phyloP scores from a whole-genome alignment of 2,329 filamentous ascomycete species.

The Teratosphaeria zuluensis region DNA sequence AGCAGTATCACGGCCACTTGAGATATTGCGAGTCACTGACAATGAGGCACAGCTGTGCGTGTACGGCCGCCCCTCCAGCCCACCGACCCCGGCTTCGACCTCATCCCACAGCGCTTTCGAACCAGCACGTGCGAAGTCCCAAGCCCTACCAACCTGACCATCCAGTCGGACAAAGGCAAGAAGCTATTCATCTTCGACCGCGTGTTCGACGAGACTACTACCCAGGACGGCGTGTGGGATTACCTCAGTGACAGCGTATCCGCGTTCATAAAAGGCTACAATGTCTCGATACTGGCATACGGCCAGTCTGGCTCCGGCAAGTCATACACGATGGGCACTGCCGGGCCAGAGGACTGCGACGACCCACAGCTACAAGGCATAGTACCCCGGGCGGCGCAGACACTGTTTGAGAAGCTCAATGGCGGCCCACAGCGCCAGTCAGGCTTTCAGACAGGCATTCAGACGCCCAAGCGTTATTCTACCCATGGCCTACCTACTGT shows the following conservation, averaged over 20 bases:
- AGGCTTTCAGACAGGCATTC: slow-evolving; percentile 60
- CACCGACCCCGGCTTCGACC: slow-evolving; percentile 81
- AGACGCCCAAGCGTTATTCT: slow-evolving; percentile 71
- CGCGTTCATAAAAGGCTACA: slow-evolving; percentile 92
- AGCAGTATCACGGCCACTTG: slow-evolving; percentile 33
- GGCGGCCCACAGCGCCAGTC: slow-evolving; percentile 55
- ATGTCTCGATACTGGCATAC: slow-evolving; percentile 93
- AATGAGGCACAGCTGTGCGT: slow-evolving; percentile 7
- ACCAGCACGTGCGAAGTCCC: slow-evolving; percentile 84
- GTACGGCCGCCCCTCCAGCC: slow-evolving; percentile 29
- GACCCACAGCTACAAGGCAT: slow-evolving; percentile 54
- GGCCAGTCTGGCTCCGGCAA: slow-evolving; percentile 97
- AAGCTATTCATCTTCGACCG: slow-evolving; percentile 96
- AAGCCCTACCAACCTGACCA: slow-evolving; percentile 71
- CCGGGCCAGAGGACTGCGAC: slow-evolving; percentile 59
- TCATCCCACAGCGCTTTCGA: slow-evolving; percentile 93
- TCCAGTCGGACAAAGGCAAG: slow-evolving; percentile 73
- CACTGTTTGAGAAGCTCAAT: slow-evolving; percentile 78
- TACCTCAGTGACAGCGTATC: slow-evolving; percentile 84
- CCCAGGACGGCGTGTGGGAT: slow-evolving; percentile 87
- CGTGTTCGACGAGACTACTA: slow-evolving; percentile 74
- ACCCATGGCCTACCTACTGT: slow-evolving; percentile 43
- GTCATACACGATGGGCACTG: slow-evolving; percentile 98
- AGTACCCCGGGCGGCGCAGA: slow-evolving; percentile 80
- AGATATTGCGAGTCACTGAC: background rate